phyloP scores from a whole-genome alignment of 768 basidiomycete species.

The Lentinula edodes region DNA sequence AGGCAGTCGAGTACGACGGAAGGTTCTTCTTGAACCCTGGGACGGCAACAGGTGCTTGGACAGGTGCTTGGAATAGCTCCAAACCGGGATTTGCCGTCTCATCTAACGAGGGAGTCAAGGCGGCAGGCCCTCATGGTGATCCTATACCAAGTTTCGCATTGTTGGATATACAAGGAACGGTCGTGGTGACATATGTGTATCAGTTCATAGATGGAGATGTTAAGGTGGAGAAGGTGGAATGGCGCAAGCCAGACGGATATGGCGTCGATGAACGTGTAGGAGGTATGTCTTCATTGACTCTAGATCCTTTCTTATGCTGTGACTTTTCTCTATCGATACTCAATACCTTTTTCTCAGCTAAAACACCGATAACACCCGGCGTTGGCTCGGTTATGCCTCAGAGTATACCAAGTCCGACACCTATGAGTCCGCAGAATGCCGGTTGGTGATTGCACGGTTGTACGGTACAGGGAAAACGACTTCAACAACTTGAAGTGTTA shows the following conservation, averaged over 20 bases:
- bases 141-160: slow-evolving; percentile 92
- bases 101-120: slow-evolving; percentile 19
- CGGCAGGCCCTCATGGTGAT: slow-evolving; percentile 34
- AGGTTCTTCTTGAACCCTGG: slow-evolving; percentile 97
- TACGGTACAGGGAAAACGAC: neutral
- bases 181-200: slow-evolving; percentile 96
- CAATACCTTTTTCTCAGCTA: neutral
- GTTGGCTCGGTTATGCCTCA: slow-evolving; percentile 39
- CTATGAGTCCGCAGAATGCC: slow-evolving; percentile 7
- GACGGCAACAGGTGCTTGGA: slow-evolving; percentile 93
- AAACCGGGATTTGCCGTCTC: neutral
- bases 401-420: slow-evolving; percentile 38
- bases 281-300: neutral
- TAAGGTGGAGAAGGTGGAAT: slow-evolving; percentile 88
- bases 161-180: slow-evolving; percentile 96
- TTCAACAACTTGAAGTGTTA: neutral
- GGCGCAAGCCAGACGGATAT: slow-evolving; percentile 51
- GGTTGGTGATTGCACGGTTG: slow-evolving; percentile 2
- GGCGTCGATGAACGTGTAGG: slow-evolving; percentile 19
- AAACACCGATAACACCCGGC: slow-evolving; percentile 15
- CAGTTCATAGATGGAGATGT: slow-evolving; percentile 93
- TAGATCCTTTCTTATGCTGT: neutral
- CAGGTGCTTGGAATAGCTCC: slow-evolving; percentile 65
- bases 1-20: slow-evolving; percentile 86
- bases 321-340: neutral